phyloP scores from a whole-genome alignment of 805 yeast genomes.

The Saturnispora sanitii region DNA sequence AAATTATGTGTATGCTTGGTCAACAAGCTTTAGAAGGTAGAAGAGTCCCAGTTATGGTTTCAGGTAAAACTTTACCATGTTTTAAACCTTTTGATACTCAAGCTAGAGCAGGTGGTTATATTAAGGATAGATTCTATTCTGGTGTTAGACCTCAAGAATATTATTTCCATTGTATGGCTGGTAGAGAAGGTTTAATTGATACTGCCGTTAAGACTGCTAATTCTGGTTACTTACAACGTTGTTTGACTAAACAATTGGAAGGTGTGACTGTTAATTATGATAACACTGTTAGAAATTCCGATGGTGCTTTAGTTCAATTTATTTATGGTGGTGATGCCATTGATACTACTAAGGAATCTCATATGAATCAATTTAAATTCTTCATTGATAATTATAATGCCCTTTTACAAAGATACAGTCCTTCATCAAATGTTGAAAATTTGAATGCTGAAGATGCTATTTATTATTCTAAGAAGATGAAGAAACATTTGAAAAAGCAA shows the following conservation, averaged over 20 bases:
- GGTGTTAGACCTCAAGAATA: constrained; percentile 98
- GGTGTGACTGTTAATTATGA: constrained; percentile 94
- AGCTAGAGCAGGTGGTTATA: constrained; percentile 97
- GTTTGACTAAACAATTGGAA: constrained; percentile 94
- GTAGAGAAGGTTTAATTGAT: constrained; percentile 99
- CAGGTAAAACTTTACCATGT: constrained; percentile 94
- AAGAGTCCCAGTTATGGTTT: constrained; percentile 98
- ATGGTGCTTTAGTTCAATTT: constrained; percentile 89
- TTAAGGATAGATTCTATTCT: constrained; percentile 92
- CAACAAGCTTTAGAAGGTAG: constrained; percentile 99
- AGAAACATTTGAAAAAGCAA: constrained; percentile 62
- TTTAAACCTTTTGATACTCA: constrained; percentile 95
- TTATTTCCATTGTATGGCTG: constrained; percentile 99
- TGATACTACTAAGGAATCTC: constrained; percentile 90
- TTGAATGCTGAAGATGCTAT: constrained; percentile 80
- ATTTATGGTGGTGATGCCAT: constrained; percentile 96
- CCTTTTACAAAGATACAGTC: constrained; percentile 75
- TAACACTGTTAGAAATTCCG: constrained; percentile 90
- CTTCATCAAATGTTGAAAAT: constrained; percentile 62
- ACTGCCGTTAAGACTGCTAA: constrained; percentile 98
- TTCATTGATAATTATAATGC: constrained; percentile 88
- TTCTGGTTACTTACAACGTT: constrained; percentile 96
- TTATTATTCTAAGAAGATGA: constrained; percentile 70
- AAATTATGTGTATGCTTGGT: constrained; percentile 97
- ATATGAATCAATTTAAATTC: constrained; percentile 87